Evolutionary conservation across 805 yeast genomes (phyloP).

Genomic region (Komagataella pastoris): DNA sequence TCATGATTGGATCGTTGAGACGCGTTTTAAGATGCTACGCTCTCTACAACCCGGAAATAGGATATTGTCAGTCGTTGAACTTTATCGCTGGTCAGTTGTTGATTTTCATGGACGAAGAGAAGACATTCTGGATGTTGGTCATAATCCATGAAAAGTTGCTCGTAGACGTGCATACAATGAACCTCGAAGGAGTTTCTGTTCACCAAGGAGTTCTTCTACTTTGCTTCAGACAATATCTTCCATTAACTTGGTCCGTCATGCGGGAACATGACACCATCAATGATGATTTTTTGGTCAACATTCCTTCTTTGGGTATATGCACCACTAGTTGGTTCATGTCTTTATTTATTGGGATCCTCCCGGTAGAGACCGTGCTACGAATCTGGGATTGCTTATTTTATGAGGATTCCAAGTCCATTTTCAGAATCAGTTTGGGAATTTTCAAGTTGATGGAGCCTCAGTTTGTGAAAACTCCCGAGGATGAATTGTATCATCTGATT

Average conservation of each 20-base stretch:
- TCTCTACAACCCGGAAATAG: constrained; percentile 75
- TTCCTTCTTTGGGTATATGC: constrained; percentile 86
- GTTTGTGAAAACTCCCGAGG: neutral
- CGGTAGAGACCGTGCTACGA: constrained; percentile 76
- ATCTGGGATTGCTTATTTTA: constrained; percentile 94
- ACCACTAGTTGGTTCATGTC: constrained; percentile 99
- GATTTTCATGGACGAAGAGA: constrained; percentile 80
- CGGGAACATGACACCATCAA: constrained; percentile 11
- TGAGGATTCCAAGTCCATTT: constrained; percentile 80
- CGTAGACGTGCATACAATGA: constrained; percentile 85
- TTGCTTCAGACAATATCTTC: constrained; percentile 72
- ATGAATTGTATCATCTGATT: constrained; percentile 59
- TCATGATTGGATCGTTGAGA: constrained; percentile 57
- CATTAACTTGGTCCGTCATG: constrained; percentile 57
- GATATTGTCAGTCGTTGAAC: constrained; percentile 92
- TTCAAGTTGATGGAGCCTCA: constrained; percentile 59
- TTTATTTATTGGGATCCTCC: constrained; percentile 80
- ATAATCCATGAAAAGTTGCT: constrained; percentile 74
- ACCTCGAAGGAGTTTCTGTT: constrained; percentile 85
- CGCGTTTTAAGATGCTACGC: constrained; percentile 79
- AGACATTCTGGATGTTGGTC: constrained; percentile 91
- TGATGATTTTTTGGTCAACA: constrained; percentile 43
- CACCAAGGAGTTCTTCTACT: constrained; percentile 92
- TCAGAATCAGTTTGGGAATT: constrained; percentile 70
- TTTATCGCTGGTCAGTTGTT: constrained; percentile 81